Percentiles rank a stretch among this genome's conserved stretches.
Evolutionary conservation across 371 early-diverging fungal genomes (phyloP).

Genomic region (Apophysomyces variabilis): DNA sequence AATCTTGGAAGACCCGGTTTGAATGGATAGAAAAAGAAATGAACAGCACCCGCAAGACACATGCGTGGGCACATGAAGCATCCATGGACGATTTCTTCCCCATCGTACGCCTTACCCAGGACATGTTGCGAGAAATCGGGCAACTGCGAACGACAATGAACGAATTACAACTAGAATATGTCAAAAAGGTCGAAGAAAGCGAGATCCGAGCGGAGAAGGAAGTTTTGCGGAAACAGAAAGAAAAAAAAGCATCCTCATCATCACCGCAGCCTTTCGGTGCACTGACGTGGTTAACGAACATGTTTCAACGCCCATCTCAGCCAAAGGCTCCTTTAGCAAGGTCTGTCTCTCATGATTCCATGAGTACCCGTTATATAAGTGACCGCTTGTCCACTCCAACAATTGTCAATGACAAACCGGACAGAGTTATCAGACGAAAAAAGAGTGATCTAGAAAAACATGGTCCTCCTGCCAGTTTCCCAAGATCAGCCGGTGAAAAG

Average conservation of each 20-base stretch:
- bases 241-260: background rate
- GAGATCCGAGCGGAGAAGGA: conserved; percentile 51
- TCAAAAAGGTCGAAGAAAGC: conserved; percentile 56
- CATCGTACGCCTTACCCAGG: conserved; percentile 60
- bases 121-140: conserved; percentile 66
- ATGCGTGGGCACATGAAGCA: conserved; percentile 23
- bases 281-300: conserved; percentile 30
- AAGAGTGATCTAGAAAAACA: background rate
- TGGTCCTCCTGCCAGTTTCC: conserved; percentile 6
- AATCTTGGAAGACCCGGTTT: conserved; percentile 53
- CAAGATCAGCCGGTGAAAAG: background rate
- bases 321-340: background rate
- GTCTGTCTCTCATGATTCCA: conserved; percentile 1
- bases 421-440: background rate
- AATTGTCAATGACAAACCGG: background rate
- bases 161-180: conserved; percentile 68
- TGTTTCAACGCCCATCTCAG: conserved; percentile 24
- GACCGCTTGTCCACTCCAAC: background rate
- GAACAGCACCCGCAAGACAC: conserved; percentile 16
- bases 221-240: conserved; percentile 35
- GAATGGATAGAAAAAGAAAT: conserved; percentile 52
- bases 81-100: conserved; percentile 62
- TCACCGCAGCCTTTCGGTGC: conserved; percentile 12
- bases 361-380: background rate
- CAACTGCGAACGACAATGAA: conserved; percentile 63